Conservation (phyloP, 345 rosid genomes). For the Passiflora organensis region DNA sequence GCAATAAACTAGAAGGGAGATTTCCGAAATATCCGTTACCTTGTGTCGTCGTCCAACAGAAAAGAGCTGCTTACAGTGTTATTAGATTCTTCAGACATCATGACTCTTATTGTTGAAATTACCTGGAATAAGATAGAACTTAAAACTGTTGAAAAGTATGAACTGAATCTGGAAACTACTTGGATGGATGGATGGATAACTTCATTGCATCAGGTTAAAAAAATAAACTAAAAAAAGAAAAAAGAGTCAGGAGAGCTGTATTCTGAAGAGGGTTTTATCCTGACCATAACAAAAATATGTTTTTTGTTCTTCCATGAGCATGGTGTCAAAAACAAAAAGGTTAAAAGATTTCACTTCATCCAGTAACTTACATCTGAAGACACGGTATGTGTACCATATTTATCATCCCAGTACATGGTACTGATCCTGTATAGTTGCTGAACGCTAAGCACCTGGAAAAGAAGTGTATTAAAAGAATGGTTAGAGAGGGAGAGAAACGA, state of each 20-base stretch:
- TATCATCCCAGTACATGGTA: conserved; percentile 98
- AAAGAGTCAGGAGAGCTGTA: no score
- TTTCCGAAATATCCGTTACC: conserved; percentile 33
- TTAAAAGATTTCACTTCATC: no score
- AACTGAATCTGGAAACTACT: not conserved
- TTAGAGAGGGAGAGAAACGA: not conserved
- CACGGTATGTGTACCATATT: conserved; percentile 84
- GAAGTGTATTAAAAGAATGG: conserved; percentile 2
- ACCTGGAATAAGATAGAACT: no score
- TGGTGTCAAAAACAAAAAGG: no score
- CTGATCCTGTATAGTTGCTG: conserved; percentile 93
- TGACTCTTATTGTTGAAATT: conserved; percentile 74
- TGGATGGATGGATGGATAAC: no score
- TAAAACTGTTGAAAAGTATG: no score
- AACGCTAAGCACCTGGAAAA: conserved; percentile 74
- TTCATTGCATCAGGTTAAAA: no score
- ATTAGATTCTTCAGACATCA: conserved; percentile 89
- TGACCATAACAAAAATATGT: no score
- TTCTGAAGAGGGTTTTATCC: no score
- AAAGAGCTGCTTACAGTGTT: conserved; percentile 84
- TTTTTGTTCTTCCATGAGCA: no score
- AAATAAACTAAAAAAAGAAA: no score
- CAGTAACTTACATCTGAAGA: conserved; percentile 67
- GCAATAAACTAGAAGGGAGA: not conserved
- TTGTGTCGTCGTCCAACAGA: conserved; percentile 85